Conservation (phyloP, 2,329 filamentous ascomycete species). For the Pseudohalonectria lignicola region DNA sequence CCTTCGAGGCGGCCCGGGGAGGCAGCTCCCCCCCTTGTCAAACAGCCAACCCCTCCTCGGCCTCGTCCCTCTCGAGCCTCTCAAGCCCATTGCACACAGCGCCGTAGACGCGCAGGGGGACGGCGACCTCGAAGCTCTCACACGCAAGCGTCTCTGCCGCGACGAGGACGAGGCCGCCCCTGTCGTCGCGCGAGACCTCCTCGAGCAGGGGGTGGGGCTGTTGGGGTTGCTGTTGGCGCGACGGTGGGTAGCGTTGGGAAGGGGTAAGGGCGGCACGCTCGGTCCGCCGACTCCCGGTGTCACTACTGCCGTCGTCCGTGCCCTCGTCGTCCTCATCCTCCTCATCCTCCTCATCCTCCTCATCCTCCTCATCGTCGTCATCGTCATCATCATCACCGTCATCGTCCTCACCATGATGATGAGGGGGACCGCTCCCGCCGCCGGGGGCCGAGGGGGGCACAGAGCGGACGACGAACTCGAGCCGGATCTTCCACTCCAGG, state of each 20-base stretch:
- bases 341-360: constrained; percentile 11
- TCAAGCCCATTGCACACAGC: constrained; percentile 47
- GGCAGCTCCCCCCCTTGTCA: constrained; percentile 14
- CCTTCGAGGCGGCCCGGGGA: constrained; percentile 9
- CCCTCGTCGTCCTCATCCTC: constrained; percentile 4
- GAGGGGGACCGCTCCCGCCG: constrained; percentile 4
- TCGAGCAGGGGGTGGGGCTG: constrained; percentile 55
- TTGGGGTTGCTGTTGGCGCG: constrained; percentile 4
- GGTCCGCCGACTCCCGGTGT: constrained; percentile 1
- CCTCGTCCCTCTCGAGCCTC: constrained; percentile 43
- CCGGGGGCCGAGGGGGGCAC: constrained; percentile 5
- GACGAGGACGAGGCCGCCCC: constrained; percentile 62
- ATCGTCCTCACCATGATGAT: background rate
- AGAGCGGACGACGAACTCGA: constrained; percentile 80
- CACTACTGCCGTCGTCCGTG: background rate
- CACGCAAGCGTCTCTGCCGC: constrained; percentile 69
- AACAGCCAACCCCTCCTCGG: constrained; percentile 20
- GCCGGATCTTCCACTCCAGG: constrained; percentile 76
- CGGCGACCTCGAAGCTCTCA: constrained; percentile 83
- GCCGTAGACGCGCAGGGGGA: constrained; percentile 73
- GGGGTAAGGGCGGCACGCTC: constrained; percentile 1
- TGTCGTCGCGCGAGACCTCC: constrained; percentile 66
- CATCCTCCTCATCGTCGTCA: constrained; percentile 20
- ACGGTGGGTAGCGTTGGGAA: constrained; percentile 1
- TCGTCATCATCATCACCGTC: constrained; percentile 8